A percentile compares a stretch with the other conserved stretches of the same genome.
These are phyloP conservation scores for Psilocybe cubensis DNA, from an alignment of 768 basidiomycete genomes.

Conservation along the genomic window DNA sequence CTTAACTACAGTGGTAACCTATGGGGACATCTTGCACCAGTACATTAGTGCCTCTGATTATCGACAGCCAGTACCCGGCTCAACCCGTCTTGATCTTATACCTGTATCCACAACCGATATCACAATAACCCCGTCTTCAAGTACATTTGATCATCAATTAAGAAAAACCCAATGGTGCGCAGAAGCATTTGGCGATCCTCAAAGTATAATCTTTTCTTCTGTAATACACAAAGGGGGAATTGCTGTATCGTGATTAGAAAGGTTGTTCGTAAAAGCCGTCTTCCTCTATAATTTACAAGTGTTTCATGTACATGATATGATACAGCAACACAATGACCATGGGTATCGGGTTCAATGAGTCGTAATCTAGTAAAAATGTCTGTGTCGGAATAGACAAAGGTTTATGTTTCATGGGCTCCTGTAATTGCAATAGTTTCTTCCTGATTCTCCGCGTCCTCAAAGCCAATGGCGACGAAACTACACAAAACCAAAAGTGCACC, in stretches of 20 bases:
- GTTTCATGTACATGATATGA: neutral
- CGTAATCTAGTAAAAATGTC: neutral
- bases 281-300: neutral
- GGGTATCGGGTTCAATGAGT: neutral
- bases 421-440: neutral
- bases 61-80: neutral
- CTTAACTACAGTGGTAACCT: conserved; percentile 59
- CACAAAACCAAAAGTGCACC: conserved; percentile 80
- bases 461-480: conserved; percentile 60
- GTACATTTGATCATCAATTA: neutral
- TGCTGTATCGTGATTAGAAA: neutral
- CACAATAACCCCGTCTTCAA: neutral
- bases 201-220: neutral
- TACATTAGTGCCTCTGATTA: neutral
- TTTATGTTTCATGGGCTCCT: neutral
- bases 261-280: neutral
- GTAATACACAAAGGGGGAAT: neutral
- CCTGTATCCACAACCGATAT: neutral
- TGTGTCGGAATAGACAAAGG: neutral
- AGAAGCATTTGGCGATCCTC: neutral
- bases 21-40: conserved; percentile 53
- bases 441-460: conserved; percentile 28
- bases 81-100: neutral
- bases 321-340: neutral
- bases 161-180: neutral